These are phyloP conservation scores for Styphnolobium japonicum DNA, from an alignment of 306 rosid species.

Conservation along the genomic window DNA sequence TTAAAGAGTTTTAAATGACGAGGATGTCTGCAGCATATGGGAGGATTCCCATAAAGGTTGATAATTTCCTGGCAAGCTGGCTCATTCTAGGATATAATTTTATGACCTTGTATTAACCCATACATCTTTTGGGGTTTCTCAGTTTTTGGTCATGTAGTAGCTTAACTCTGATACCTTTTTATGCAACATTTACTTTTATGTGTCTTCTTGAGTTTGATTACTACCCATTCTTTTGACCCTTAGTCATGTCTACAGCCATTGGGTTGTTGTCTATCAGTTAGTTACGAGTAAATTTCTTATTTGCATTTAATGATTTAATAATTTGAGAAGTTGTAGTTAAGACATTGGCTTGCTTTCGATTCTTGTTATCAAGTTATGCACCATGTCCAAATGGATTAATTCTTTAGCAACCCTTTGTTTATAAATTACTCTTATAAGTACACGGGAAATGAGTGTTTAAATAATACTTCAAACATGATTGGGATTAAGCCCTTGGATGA, in stretches of 20 bases:
- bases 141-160: slow-evolving; percentile 32
- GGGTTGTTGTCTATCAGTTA: neutral
- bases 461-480: neutral
- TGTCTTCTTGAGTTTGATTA: neutral
- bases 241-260: neutral
- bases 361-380: neutral
- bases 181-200: slow-evolving; percentile 31
- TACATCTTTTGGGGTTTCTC: slow-evolving; percentile 32
- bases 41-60: slow-evolving; percentile 4
- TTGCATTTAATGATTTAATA: neutral
- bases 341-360: neutral
- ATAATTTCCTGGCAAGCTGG: slow-evolving; percentile 23
- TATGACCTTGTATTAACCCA: slow-evolving; percentile 31
- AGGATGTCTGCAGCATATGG: slow-evolving; percentile 15
- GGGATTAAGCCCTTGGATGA: neutral
- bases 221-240: neutral
- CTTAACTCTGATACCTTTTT: slow-evolving; percentile 18
- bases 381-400: too few species aligned
- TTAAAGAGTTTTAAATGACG: slow-evolving; percentile 15
- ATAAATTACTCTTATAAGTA: neutral
- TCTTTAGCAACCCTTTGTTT: too few species aligned
- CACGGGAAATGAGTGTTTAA: neutral
- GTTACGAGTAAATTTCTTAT: neutral
- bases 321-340: neutral
- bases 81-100: slow-evolving; percentile 19